Conservation (phyloP, 2,329 filamentous ascomycete genomes). For the Neonectria sp. region DNA sequence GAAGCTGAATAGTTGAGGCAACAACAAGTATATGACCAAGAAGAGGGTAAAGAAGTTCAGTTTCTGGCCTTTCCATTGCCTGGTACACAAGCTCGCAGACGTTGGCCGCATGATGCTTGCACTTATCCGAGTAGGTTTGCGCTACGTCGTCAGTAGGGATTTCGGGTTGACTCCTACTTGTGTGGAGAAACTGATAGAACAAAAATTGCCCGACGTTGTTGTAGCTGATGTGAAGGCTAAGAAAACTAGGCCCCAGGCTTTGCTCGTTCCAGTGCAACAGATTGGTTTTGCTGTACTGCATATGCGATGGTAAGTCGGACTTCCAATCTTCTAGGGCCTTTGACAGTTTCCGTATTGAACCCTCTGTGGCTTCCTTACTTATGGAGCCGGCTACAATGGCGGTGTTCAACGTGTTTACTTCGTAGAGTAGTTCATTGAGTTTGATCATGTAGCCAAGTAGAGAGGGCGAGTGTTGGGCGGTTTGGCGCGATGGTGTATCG, state of each 20-base stretch:
- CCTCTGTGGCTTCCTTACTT: neutral
- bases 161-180: constrained; percentile 44
- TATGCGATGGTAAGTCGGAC: constrained; percentile 13
- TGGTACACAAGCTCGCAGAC: constrained; percentile 59
- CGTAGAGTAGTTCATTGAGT: neutral
- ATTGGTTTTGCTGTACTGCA: constrained; percentile 58
- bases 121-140: constrained; percentile 53
- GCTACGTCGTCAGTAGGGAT: constrained; percentile 11
- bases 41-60: constrained; percentile 60
- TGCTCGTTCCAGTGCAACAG: constrained; percentile 52
- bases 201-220: constrained; percentile 63
- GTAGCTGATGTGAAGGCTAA: constrained; percentile 62
- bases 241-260: constrained; percentile 60
- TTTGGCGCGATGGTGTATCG: constrained; percentile 14
- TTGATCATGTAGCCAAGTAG: neutral
- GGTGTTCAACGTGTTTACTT: neutral
- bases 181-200: constrained; percentile 61
- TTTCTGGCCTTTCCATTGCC: constrained; percentile 53
- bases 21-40: constrained; percentile 64
- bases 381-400: neutral
- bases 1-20: constrained; percentile 62
- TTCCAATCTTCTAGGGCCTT: neutral
- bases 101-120: constrained; percentile 56
- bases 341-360: neutral
- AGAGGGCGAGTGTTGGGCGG: neutral